A percentile compares a stretch with the other conserved stretches of the same genome.
Evolutionary conservation across 441 rosid genomes (phyloP).

Genomic region (Kokia cookei): DNA sequence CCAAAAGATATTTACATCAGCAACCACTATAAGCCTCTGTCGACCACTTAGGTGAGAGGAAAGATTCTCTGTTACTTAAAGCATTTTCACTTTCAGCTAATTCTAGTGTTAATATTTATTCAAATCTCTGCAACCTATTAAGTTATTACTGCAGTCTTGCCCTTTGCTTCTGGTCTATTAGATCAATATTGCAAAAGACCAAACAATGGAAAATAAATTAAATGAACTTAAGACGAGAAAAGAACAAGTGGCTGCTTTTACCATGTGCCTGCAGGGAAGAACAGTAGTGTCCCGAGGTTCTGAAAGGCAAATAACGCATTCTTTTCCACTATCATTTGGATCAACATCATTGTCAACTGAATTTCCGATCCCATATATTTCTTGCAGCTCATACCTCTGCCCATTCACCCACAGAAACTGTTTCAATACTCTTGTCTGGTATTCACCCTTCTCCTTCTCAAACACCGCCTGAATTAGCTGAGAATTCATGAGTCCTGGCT

Average conservation of each 20-base stretch:
- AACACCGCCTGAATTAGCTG: constrained; percentile 75
- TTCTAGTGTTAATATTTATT: too few species aligned
- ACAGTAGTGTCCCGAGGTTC: constrained; percentile 89
- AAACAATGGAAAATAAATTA: background rate
- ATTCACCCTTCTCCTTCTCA: constrained; percentile 81
- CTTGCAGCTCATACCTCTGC: constrained; percentile 80
- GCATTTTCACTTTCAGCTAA: background rate
- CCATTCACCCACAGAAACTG: constrained; percentile 81
- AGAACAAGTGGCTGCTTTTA: constrained; percentile 24
- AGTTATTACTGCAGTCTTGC: background rate
- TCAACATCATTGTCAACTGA: constrained; percentile 69
- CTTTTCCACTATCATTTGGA: constrained; percentile 84
- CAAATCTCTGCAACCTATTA: background rate
- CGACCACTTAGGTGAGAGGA: background rate
- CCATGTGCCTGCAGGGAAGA: constrained; percentile 98
- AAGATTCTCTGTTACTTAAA: background rate
- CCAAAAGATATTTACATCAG: background rate
- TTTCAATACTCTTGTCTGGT: constrained; percentile 59
- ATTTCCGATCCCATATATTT: constrained; percentile 89
- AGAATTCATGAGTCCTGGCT: constrained; percentile 41
- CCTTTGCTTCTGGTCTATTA: background rate
- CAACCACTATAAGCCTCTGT: background rate
- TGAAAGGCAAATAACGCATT: constrained; percentile 93
- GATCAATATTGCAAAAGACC: background rate
- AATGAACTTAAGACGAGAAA: background rate